A percentile compares a stretch with the other conserved stretches of the same genome.
Conservation (phyloP, 106 monocot genomes). For the Chionographis japonica region DNA sequence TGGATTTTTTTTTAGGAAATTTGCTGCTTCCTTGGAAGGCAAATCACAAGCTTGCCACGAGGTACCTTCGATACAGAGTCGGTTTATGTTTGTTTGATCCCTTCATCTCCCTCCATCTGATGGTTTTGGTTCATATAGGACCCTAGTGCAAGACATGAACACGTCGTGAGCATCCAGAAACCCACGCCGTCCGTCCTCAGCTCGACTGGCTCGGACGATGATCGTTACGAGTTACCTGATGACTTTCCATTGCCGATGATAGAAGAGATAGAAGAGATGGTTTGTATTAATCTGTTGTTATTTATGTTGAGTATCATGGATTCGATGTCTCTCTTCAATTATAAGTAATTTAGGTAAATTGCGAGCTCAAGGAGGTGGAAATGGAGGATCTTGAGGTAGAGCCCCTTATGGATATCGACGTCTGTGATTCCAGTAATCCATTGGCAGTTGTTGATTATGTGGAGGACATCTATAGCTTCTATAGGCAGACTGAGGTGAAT, state of each 20-base stretch:
- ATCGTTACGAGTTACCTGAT: slow-evolving; percentile 25
- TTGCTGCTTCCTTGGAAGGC: slow-evolving; percentile 56
- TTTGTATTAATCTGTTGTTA: slow-evolving; percentile 13
- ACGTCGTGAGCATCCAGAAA: slow-evolving; percentile 35
- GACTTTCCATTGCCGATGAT: slow-evolving; percentile 52
- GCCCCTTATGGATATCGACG: slow-evolving; percentile 50
- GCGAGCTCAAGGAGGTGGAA: slow-evolving; percentile 56
- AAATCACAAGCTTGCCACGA: slow-evolving; percentile 37
- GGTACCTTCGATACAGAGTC: slow-evolving; percentile 21
- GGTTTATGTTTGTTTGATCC: neutral
- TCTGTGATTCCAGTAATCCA: slow-evolving; percentile 54
- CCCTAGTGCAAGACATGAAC: slow-evolving; percentile 8
- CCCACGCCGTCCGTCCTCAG: neutral
- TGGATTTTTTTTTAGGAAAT: slow-evolving; percentile 37
- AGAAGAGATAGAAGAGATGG: slow-evolving; percentile 59
- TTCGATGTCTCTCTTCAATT: neutral
- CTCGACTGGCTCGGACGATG: slow-evolving; percentile 23
- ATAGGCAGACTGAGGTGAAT: slow-evolving; percentile 61
- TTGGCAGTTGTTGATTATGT: slow-evolving; percentile 71
- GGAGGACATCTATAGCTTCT: slow-evolving; percentile 57
- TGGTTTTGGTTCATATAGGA: neutral
- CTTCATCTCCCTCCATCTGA: too few relatives aligned
- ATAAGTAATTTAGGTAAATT: slow-evolving; percentile 23
- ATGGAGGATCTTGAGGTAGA: slow-evolving; percentile 65
- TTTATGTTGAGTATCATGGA: neutral